These are phyloP conservation scores for Candida methanosorbosa DNA, from an alignment of 805 yeast species.

Conservation along the genomic window DNA sequence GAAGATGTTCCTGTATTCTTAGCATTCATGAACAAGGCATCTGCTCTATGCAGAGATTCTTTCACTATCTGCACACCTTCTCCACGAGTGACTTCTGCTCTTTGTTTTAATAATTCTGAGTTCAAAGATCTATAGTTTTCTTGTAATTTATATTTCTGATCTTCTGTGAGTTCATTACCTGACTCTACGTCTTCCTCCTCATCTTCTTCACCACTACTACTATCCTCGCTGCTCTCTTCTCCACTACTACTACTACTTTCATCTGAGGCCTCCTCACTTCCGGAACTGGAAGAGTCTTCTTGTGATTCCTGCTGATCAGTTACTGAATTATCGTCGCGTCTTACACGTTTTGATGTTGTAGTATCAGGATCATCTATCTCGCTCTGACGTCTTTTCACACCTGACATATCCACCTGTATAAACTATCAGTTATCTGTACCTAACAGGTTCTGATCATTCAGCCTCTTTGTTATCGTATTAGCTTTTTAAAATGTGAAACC, in stretches of 20 bases:
- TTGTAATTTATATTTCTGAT: slow-evolving; percentile 16
- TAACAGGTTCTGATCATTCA: too few species aligned
- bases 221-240: slow-evolving; percentile 8
- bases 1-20: slow-evolving; percentile 23
- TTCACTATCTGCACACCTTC: slow-evolving; percentile 45
- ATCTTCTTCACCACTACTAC: slow-evolving; percentile 3
- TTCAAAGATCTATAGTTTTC: slow-evolving; percentile 17
- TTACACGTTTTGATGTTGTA: too few species aligned
- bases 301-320: too few species aligned
- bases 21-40: slow-evolving; percentile 35
- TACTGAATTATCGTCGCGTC: too few species aligned
- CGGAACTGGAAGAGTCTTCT: too few species aligned
- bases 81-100: slow-evolving; percentile 46
- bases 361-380: too few species aligned
- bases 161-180: slow-evolving; percentile 13
- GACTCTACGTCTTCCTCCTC: slow-evolving; percentile 2
- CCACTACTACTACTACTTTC: slow-evolving; percentile 5
- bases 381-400: too few species aligned
- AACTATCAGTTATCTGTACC: too few species aligned
- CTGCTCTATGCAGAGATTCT: slow-evolving; percentile 34
- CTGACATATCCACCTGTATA: too few species aligned
- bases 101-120: slow-evolving; percentile 21
- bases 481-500: too few species aligned
- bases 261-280: slow-evolving; percentile 4
- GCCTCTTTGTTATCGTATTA: too few species aligned